Evolutionary conservation across 148 eudicot species (phyloP).

Genomic region (Camellia japonica): DNA sequence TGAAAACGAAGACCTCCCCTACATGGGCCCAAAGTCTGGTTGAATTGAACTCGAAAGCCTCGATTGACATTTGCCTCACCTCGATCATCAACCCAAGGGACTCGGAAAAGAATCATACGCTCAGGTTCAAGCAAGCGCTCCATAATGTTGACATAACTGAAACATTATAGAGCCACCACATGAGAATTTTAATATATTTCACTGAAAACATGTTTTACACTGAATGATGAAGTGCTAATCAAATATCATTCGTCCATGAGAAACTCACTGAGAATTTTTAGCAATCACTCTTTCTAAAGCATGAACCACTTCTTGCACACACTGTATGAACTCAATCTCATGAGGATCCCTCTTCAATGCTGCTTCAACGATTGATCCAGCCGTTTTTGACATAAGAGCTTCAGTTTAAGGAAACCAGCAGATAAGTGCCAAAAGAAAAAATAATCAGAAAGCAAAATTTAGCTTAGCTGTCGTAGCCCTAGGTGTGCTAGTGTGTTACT

Average conservation of each 20-base stretch:
- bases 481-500: not conserved
- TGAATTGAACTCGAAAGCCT: slow-evolving; percentile 92
- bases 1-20: slow-evolving; percentile 98
- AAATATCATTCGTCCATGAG: not conserved
- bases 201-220: not conserved
- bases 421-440: slow-evolving; percentile 6
- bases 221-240: not conserved
- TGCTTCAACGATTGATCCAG: slow-evolving; percentile 96
- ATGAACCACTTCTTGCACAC: slow-evolving; percentile 84
- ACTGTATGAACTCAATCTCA: slow-evolving; percentile 92
- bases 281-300: slow-evolving; percentile 92
- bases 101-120: slow-evolving; percentile 83
- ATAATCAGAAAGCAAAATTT: slow-evolving; percentile 10
- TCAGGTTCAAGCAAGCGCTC: slow-evolving; percentile 97
- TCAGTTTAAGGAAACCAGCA: slow-evolving; percentile 22
- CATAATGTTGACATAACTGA: slow-evolving; percentile 89
- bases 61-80: slow-evolving; percentile 94
- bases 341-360: slow-evolving; percentile 95
- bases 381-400: slow-evolving; percentile 98
- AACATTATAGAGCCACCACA: slow-evolving; percentile 18
- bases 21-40: slow-evolving; percentile 95
- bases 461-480: not conserved
- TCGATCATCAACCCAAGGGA: slow-evolving; percentile 97
- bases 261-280: slow-evolving; percentile 82
- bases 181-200: slow-evolving; percentile 1